Evolutionary conservation across 2,329 filamentous ascomycete genomes (phyloP).

Genomic region (Dactylellina sp.): DNA sequence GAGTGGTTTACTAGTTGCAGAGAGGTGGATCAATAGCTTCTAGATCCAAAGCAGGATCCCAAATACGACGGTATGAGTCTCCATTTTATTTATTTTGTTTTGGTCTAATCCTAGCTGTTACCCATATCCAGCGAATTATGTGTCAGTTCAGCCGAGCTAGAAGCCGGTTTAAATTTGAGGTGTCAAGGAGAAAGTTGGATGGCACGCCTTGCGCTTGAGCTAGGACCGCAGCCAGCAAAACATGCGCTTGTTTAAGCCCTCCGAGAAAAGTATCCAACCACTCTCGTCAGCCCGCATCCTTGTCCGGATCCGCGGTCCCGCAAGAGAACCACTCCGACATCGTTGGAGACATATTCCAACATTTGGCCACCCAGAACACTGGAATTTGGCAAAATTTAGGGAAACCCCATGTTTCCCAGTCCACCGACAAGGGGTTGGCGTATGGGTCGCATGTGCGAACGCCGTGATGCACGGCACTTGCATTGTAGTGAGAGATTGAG

Average conservation of each 20-base stretch:
- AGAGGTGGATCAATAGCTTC: too few species aligned
- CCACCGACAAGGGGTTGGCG: background rate
- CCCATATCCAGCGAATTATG: too few species aligned
- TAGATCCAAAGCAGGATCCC: too few species aligned
- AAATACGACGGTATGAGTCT: too few species aligned
- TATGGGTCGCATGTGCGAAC: slow-evolving; percentile 20
- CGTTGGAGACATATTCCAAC: slow-evolving; percentile 2
- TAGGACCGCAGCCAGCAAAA: background rate
- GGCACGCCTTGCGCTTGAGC: slow-evolving; percentile 13
- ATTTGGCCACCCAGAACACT: background rate
- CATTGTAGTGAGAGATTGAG: background rate
- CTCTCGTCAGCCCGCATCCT: slow-evolving; percentile 14
- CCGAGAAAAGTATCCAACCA: background rate
- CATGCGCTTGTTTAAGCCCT: slow-evolving; percentile 12
- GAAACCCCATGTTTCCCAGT: background rate
- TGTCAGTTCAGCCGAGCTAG: background rate
- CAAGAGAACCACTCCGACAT: slow-evolving; percentile 2
- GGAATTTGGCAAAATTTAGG: background rate
- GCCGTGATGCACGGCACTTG: slow-evolving; percentile 8
- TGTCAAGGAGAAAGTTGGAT: background rate
- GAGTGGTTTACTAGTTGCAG: too few species aligned
- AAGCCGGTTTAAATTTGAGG: background rate
- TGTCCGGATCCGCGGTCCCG: slow-evolving; percentile 31
- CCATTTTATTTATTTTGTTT: too few species aligned
- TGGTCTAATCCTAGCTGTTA: too few species aligned